A percentile compares a stretch with the other conserved stretches of the same genome.
phyloP scores from a whole-genome alignment of 1,139 yeast species.

The Meyerozyma athensensis region DNA sequence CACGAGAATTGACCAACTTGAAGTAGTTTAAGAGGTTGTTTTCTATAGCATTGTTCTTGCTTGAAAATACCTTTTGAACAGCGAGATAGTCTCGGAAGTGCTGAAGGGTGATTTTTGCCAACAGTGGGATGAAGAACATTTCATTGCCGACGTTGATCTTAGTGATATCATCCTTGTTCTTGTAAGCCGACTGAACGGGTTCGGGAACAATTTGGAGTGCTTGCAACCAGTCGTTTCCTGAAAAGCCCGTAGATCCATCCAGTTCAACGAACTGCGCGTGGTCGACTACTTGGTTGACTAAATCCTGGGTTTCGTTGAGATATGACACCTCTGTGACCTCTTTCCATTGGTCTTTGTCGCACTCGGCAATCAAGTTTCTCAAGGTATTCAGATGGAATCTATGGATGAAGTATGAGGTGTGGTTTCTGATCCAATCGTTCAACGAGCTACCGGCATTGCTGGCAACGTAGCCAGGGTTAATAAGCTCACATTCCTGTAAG shows the following conservation, averaged over 20 bases:
- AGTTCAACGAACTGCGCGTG: conserved; percentile 43
- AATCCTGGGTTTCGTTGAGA: conserved; percentile 38
- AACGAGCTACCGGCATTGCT: conserved; percentile 48
- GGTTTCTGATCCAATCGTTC: conserved; percentile 64
- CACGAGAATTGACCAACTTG: conserved; percentile 49
- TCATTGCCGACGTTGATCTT: conserved; percentile 37
- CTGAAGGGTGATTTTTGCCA: conserved; percentile 30
- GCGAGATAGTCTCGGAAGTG: conserved; percentile 45
- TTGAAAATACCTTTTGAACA: conserved; percentile 47
- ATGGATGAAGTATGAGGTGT: conserved; percentile 55
- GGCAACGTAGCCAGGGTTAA: conserved; percentile 67
- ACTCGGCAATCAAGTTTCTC: conserved; percentile 37
- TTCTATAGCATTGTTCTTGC: conserved; percentile 28
- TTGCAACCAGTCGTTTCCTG: conserved; percentile 45
- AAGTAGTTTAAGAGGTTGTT: conserved; percentile 47
- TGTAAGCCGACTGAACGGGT: conserved; percentile 10
- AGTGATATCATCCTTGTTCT: conserved; percentile 12
- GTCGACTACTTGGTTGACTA: conserved; percentile 52
- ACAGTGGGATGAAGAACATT: conserved; percentile 40
- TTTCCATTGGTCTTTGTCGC: conserved; percentile 78
- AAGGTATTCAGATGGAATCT: conserved; percentile 53
- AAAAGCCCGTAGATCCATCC: conserved; percentile 20
- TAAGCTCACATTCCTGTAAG: conserved; percentile 77
- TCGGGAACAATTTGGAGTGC: conserved; percentile 24
- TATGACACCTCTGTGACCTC: conserved; percentile 38